phyloP scores from a whole-genome alignment of 2,329 filamentous ascomycete species.

The Ampelomyces quisqualis region DNA sequence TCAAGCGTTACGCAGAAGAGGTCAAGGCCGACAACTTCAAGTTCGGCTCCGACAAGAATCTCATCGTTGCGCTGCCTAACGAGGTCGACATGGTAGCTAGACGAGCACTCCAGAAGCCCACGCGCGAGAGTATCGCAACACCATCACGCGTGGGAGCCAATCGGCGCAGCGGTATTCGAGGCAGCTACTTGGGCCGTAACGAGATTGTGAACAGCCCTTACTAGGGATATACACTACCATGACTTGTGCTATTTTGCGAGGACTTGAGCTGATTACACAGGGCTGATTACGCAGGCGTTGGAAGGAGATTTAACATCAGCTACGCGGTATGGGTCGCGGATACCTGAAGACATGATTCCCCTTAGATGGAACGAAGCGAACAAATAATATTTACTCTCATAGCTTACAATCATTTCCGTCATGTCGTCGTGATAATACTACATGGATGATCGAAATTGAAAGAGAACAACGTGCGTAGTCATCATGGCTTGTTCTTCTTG shows the following conservation, averaged over 20 bases:
- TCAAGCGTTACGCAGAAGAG: constrained; percentile 93
- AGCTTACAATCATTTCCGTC: no score
- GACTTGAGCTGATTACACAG: no score
- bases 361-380: constrained; percentile 4
- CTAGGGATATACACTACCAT: constrained; percentile 29
- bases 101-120: constrained; percentile 79
- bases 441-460: no score
- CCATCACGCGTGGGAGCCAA: constrained; percentile 51
- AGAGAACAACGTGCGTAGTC: no score
- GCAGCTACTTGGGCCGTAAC: constrained; percentile 74
- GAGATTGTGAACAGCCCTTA: constrained; percentile 80
- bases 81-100: constrained; percentile 98
- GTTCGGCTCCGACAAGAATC: constrained; percentile 94
- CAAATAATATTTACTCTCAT: no score
- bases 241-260: neutral
- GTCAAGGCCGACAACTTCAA: constrained; percentile 99
- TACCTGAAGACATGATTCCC: constrained; percentile 1
- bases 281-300: neutral
- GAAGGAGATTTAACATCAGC: neutral
- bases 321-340: neutral
- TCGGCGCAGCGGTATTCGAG: constrained; percentile 44
- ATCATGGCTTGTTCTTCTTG: no score
- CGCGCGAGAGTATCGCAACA: constrained; percentile 84
- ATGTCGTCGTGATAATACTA: no score
- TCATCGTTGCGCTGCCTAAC: constrained; percentile 94